Evolutionary conservation across 805 yeast species (phyloP), one percentile per base, ranked within the genome.

Genomic region (Scheffersomyces spartinae): DNA sequence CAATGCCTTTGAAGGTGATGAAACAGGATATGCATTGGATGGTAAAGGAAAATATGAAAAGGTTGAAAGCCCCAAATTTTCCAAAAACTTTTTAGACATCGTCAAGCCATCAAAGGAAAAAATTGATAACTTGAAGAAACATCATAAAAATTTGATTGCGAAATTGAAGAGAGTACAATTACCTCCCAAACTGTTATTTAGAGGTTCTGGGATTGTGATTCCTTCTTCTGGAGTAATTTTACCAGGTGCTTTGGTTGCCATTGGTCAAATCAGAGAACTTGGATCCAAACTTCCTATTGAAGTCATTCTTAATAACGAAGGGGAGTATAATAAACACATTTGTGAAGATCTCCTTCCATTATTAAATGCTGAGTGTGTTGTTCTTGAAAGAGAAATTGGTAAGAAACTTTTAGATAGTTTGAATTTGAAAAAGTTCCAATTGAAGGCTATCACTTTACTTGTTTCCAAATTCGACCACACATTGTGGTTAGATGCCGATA

Each of bases 131-230:
- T 31, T 54, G 15, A 43, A 45, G 26, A 18, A 25, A 4, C 35
- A 35, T 14, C 62, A 55, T 34, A 51, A 43, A 18, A 25, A 26
- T 5, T 31, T 50, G 9, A 55, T 52, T 5, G 31, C 36, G 7
- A 27, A 31, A 9, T 32, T 56, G 24, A 44, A 45, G 24, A 24
- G 30, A 2, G 28, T 52, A 14, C 34, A 45, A n/a, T 30, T 35
- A 3, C 56, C 57, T 6, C 43, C 51, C 4, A 19, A 27, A 9
- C 39, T 39, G n/a, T 30, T 51, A 14, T 42, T 38, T 11, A 28
- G 32, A 2, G 61, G 61, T 5, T 41, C 44, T 10, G 64, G 64
- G 6, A 53, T 57, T 16, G 54, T 55, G 6, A 39, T 57, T n/a
- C 42, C 47, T 15, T 51, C 51, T 6, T 49, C 52, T 6, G 45